Evolutionary conservation across 23 red algal genomes (phyloP), one percentile per base, ranked within the genome.

Genomic region (Gracilaria domingensis): DNA sequence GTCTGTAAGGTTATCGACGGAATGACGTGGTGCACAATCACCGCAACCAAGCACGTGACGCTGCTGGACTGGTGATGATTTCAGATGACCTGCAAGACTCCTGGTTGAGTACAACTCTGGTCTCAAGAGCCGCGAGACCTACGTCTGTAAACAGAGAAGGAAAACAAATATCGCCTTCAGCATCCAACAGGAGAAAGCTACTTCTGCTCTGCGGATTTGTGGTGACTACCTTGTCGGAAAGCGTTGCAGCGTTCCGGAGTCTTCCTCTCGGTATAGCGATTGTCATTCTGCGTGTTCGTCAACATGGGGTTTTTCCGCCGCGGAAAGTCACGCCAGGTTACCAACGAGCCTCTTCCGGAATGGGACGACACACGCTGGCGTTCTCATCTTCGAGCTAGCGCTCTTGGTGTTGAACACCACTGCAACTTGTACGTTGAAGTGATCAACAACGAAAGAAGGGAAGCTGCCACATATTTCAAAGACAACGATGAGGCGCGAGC

Each of bases 331-430:
- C 72, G 74, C 23, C 87, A 90, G 11, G 51, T 75, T 36, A 51
- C 71, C 3, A 81, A 54, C 61, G 87, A 80, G n/a, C 87, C 87
- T 34, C 51, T 90, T 11, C 87, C 87, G 23, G 87, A 90, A 29
- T 90, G 87, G 87, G 74, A 90, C 60, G 87, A 90, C 76, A 90
- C 87, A 14, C 87, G 87, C n/a, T 90, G 87, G 87, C 87, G 87
- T 40, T 90, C 87, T 12, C 72, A 90, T 36, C 87, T 90, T 32
- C 87, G 87, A 49, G 74, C 87, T 13, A 90, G 77, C 76, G 87
- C 87, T 28, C 72, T 90, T 32, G 87, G 87, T 36, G 74, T 74
- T 33, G 87, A 90, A 21, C 56, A 90, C 42, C 87, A 90, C 30
- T 90, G 87, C 45, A 74, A 74, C 23, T 38, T 90, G 2, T 90